Conservation (phyloP, 2,329 filamentous ascomycete genomes). For the Monilinia polystroma region DNA sequence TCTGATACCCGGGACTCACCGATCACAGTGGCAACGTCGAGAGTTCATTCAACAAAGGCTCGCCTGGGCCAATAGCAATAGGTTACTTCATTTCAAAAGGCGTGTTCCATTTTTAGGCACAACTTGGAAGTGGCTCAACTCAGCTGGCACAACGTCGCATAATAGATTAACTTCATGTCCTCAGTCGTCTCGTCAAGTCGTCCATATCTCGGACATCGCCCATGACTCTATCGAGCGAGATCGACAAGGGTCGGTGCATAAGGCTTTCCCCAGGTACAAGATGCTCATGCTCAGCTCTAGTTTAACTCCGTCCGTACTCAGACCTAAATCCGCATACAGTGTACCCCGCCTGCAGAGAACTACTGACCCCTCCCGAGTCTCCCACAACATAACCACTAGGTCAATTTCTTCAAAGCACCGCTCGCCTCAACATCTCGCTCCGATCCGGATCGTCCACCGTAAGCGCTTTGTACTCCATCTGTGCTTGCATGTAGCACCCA, state of each 20-base stretch:
- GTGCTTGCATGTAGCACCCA: slow-evolving; percentile 13
- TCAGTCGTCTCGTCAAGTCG: background rate
- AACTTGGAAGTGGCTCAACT: background rate
- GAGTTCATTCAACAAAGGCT: background rate
- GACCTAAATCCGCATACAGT: background rate
- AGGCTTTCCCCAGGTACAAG: slow-evolving; percentile 8
- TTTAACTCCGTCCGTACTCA: slow-evolving; percentile 12
- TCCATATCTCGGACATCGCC: background rate
- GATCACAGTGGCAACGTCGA: background rate
- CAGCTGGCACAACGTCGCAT: slow-evolving; percentile 2
- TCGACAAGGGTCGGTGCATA: slow-evolving; percentile 3
- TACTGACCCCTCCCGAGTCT: background rate
- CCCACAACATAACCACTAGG: slow-evolving; percentile 15
- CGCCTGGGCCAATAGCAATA: background rate
- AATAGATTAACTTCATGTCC: slow-evolving; percentile 1
- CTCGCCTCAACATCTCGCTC: slow-evolving; percentile 16
- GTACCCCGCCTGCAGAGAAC: background rate
- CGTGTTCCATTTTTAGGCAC: background rate
- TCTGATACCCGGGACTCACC: background rate
- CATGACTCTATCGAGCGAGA: slow-evolving; percentile 8
- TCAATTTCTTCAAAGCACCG: slow-evolving; percentile 13
- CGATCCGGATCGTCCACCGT: background rate
- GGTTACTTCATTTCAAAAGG: background rate
- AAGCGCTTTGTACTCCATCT: slow-evolving; percentile 16
- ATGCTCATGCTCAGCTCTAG: background rate